phyloP scores from a whole-genome alignment of 108 stramenopile species.

The Pseudonitzschia delicatissima region DNA sequence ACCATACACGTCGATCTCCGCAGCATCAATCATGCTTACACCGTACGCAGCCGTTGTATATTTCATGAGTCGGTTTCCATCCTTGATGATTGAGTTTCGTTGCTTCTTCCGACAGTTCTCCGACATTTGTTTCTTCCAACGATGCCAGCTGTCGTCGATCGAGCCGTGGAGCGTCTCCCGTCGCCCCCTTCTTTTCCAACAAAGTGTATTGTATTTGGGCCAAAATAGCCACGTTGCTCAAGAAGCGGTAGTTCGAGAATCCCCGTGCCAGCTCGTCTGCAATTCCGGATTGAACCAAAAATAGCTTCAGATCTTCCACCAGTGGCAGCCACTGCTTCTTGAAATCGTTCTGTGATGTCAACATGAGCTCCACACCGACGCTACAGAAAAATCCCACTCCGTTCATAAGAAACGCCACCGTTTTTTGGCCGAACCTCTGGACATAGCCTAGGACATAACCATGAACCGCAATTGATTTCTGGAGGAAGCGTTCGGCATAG shows the following conservation, averaged over 20 bases:
- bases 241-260: conserved; percentile 27
- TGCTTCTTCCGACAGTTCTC: neutral
- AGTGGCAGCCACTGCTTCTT: conserved; percentile 31
- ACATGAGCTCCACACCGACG: neutral
- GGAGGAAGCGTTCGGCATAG: too few species aligned
- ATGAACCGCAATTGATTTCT: too few species aligned
- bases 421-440: neutral
- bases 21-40: conserved; percentile 29
- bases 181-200: conserved; percentile 20
- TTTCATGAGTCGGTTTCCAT: conserved; percentile 29
- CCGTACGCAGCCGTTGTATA: conserved; percentile 46
- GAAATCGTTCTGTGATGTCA: neutral
- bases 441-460: neutral
- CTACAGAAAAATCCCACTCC: neutral
- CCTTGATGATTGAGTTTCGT: conserved; percentile 2
- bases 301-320: conserved; percentile 23
- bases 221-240: conserved; percentile 26
- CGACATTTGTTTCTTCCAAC: neutral
- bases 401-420: neutral
- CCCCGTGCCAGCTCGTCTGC: conserved; percentile 37
- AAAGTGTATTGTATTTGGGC: conserved; percentile 31
- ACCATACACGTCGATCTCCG: conserved; percentile 16
- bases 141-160: neutral
- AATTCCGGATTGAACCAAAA: conserved; percentile 31
- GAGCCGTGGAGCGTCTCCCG: neutral